These are phyloP conservation scores for Ramularia endophylla DNA, from an alignment of 2,329 filamentous ascomycete species.

Conservation along the genomic window DNA sequence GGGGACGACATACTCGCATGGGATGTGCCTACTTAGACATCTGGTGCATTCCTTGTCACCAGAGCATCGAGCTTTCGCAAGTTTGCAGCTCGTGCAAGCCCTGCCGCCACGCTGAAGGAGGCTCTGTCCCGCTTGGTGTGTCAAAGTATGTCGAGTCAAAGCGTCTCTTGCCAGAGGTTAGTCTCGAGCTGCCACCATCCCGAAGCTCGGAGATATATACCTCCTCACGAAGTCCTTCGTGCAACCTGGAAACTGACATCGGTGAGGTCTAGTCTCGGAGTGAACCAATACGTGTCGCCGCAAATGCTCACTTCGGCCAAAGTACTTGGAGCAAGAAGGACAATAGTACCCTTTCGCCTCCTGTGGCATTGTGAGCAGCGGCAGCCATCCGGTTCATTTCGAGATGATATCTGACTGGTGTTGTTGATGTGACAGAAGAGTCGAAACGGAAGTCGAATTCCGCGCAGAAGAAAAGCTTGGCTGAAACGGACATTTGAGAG, in stretches of 20 bases:
- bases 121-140: conserved; percentile 18
- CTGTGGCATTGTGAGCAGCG: no score
- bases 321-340: no score
- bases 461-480: no score
- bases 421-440: no score
- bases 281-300: conserved; percentile 24
- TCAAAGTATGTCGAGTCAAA: conserved; percentile 22
- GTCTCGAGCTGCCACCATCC: no score
- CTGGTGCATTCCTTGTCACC: conserved; percentile 24
- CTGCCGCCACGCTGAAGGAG: conserved; percentile 18
- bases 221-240: conserved; percentile 21
- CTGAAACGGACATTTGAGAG: no score
- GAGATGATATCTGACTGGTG: no score
- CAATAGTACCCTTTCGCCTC: no score
- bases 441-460: no score
- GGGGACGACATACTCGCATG: conserved; percentile 22
- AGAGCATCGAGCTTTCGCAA: conserved; percentile 27
- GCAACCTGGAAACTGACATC: conserved; percentile 20
- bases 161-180: no score
- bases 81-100: conserved; percentile 25
- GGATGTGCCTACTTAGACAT: conserved; percentile 19
- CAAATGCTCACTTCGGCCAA: conserved; percentile 24
- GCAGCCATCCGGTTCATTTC: no score
- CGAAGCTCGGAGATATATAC: no score
- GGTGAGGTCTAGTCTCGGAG: conserved; percentile 18